Percentiles rank a stretch among this genome's conserved stretches.
These are phyloP conservation scores for Xylaria bambusicola DNA, from an alignment of 495 filamentous ascomycete genomes.

Conservation along the genomic window DNA sequence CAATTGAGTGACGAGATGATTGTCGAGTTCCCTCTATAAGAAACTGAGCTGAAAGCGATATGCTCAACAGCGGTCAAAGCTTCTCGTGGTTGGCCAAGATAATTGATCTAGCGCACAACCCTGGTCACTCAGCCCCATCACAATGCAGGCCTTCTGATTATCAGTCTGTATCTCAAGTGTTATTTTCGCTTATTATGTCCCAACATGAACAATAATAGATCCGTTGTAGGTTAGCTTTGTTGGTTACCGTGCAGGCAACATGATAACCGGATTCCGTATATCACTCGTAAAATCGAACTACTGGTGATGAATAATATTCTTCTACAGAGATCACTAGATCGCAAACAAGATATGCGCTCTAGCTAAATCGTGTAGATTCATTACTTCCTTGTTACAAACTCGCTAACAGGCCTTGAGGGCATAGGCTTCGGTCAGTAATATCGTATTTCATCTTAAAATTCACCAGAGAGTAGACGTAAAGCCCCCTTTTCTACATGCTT, in stretches of 20 bases:
- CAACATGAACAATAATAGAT: neutral
- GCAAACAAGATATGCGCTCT: too few species aligned
- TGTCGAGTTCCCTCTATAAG: neutral
- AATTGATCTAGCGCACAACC: neutral
- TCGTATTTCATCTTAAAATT: too few species aligned
- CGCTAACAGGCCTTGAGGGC: too few species aligned
- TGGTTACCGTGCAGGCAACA: neutral
- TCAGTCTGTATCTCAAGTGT: neutral
- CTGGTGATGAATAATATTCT: neutral
- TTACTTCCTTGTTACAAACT: too few species aligned
- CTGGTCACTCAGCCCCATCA: neutral
- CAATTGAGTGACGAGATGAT: neutral
- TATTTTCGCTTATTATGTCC: neutral
- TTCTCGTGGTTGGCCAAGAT: neutral
- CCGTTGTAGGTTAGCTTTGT: neutral
- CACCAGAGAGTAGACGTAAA: too few species aligned
- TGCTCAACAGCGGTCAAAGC: neutral
- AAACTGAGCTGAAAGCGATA: neutral
- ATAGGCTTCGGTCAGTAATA: too few species aligned
- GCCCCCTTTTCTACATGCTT: too few species aligned
- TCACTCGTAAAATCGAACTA: too few species aligned
- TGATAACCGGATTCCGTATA: too few species aligned
- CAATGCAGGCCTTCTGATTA: neutral
- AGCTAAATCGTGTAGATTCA: too few species aligned
- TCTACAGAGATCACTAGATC: neutral